Evolutionary conservation across 1,284 basidiomycete species (phyloP), one percentile per base, ranked within the genome.

Genomic region (Apiotrichum porosum): DNA sequence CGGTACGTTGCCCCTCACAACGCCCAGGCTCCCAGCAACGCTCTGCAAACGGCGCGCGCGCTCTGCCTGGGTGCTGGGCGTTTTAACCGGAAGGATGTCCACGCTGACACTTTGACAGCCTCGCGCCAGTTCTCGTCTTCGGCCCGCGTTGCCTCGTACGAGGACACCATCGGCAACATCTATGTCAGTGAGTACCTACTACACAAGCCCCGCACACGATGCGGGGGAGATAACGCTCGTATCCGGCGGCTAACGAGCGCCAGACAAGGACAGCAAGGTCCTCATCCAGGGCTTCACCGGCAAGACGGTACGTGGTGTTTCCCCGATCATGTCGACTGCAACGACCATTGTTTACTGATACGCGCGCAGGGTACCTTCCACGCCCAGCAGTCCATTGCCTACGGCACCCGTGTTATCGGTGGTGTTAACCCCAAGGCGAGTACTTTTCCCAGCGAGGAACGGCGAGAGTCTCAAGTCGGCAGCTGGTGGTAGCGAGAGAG

Each of bases 281-380:
- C 77, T 95, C 52, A 88, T 88, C 64, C 91, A 95, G 72, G 91
- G 91, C 42, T 85, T 94, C 71, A 97, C 92, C 37, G 95, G 95
- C 73, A 97, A 97, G 84, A 98, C 94, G 54, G 92, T 89, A 60
- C 64, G 85, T 68, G 17, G 18, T 49, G 48, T 46, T 52, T 47
- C 49, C 39, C 54, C 42, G 42, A 44, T 31, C 42, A 9, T 28
- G 32, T 34, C 24, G 28, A 35, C 15, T 42, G 23, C 23, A 21
- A 19, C 21, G 18, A 22, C 30, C 31, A 32, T 32, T 23, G n/a
- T 31, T 22, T 43, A 26, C 48, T 54, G 44, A 52, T 36, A 23
- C 60, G 22, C 12, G 37, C 21, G 18, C 46, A 97, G 92, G 94
- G 85, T 63, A 97, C 94, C 62, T 99, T 98, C 82, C 95, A 99